Evolutionary conservation across 2,329 filamentous ascomycete species (phyloP), one percentile per base, ranked within the genome.

Genomic region (Penicillium sp.): DNA sequence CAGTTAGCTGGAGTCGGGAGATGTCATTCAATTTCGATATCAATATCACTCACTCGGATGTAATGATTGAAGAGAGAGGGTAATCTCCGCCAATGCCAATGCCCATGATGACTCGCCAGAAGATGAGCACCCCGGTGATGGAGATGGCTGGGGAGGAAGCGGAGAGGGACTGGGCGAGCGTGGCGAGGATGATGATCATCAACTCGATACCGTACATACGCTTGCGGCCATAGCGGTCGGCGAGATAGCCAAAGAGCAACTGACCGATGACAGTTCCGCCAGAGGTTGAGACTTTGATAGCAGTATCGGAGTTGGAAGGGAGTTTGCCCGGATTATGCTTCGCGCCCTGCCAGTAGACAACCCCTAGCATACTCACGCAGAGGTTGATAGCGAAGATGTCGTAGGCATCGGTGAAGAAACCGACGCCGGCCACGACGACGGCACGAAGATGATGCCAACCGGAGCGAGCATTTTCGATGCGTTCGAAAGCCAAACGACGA

Each of bases 401-500:
- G 75, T 92, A 93, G 11, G 89, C 89, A 70, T 93, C 91, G 14
- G 90, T 93, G 75, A 94, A 94, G 84, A 95, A 94, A 64, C 90
- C 91, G 58, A 93, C 88, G 65, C 91, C 90, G 26, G 90, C 90
- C 21, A 93, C 90, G 8, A 90, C 76, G 50, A 90, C 83, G 54
- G 90, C 88, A 36, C 90, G 84, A 54, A 92, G 84, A 68, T 94
- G 90, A 70, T 92, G 91, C 89, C 90, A 93, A 67, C 90, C 88
- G 57, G 93, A 92, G 3, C 87, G 87, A 9, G 89, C 89, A 76
- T 88, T 88, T 77, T 93, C 90, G 63, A 93, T 88, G 16, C 92
- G 88, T 33, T 89, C 88, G 48, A 94, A 87, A 37, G 90, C 90
- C 28, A 91, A 84, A 59, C 90, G 84, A 62, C 90, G 83, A 52